Base-by-base conservation (phyloP, 139 green algal species). In the Bryopsis sp. region DNA sequence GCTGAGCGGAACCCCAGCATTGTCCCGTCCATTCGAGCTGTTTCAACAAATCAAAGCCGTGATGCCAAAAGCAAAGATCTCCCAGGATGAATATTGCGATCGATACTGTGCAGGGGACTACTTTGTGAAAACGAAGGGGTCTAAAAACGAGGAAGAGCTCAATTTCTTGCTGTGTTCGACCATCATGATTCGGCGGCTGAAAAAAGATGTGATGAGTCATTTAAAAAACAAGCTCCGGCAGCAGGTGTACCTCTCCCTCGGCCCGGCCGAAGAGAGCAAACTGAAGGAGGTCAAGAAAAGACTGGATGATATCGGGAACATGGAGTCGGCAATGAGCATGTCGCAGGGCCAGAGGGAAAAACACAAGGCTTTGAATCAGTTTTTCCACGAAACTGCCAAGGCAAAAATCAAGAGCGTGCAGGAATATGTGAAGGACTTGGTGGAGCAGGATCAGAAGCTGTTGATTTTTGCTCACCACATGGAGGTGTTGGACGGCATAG, bases 381-480 rank as follows among this genome's bases (percentile, higher is more conserved):
- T 26, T 19, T 54, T 26, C 43, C 11, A 11, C 19, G 43, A 54
- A 19, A 54, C 43, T 26, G 43, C 43, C 11, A 54, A 54, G 19
- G 15, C 19, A 11, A 54, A 54, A 19, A 19, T 54, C 43, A 54
- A 19, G 43, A 19, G 15, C 43, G 43, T 54, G 43, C 43, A 54
- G 43, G 43, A 11, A 11, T 54, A 54, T 19, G 48, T 50, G n/a
- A 46, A 78, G 61, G 57, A 72, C 48, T 50, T 80, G 37, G 50
- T 82, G 39, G 72, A 81, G 48, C 37, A 24, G 26, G 83, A 89
- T 5, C 61, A 80, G 37, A 98, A 98, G 83, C 90, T 97, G 67
- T 77, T 98, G 1, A 57, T 97, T 4, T 98, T 98, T 71, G 92
- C 84, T 11, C 92, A 97, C 79, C 93, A 98, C 83, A 76, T 64